phyloP scores from a whole-genome alignment of 2,329 filamentous ascomycete species.

The Coccinonectria pachysandricola region DNA sequence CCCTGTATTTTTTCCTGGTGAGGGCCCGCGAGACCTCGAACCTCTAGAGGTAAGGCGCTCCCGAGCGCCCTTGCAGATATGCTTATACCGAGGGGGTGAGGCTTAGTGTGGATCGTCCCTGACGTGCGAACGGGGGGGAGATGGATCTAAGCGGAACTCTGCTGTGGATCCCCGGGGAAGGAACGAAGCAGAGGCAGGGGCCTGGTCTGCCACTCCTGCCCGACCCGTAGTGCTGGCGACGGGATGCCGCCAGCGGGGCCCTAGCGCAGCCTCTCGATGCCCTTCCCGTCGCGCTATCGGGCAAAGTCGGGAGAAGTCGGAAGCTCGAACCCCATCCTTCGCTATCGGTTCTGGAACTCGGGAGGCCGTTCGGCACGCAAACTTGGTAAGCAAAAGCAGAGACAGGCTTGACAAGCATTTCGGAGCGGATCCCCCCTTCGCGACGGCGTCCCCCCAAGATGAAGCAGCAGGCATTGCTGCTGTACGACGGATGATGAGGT shows the following conservation, averaged over 20 bases:
- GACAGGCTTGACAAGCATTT: constrained; percentile 10
- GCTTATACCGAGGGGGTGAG: neutral
- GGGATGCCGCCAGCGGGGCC: constrained; percentile 12
- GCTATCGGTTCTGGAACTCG: constrained; percentile 15
- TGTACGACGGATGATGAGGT: neutral
- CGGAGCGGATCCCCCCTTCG: constrained; percentile 2
- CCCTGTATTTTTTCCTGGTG: constrained; percentile 13
- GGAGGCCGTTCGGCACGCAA: constrained; percentile 16
- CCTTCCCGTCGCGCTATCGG: constrained; percentile 10
- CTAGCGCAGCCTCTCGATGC: constrained; percentile 1
- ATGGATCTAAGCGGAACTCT: neutral
- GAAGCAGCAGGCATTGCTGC: no score
- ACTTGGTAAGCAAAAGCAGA: no score
- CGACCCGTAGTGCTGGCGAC: constrained; percentile 14
- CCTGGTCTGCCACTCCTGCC: constrained; percentile 8
- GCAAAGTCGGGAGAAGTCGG: constrained; percentile 15
- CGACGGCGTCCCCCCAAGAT: no score
- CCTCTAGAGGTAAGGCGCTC: constrained; percentile 21
- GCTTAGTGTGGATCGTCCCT: neutral
- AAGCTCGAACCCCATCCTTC: constrained; percentile 3
- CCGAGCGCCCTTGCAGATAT: constrained; percentile 12
- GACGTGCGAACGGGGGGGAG: neutral
- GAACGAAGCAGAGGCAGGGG: no score
- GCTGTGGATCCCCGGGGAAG: no score
- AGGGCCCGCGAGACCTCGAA: constrained; percentile 17